Conservation (phyloP, 2,329 filamentous ascomycete genomes). For the Pseudogymnoascus sp. region DNA sequence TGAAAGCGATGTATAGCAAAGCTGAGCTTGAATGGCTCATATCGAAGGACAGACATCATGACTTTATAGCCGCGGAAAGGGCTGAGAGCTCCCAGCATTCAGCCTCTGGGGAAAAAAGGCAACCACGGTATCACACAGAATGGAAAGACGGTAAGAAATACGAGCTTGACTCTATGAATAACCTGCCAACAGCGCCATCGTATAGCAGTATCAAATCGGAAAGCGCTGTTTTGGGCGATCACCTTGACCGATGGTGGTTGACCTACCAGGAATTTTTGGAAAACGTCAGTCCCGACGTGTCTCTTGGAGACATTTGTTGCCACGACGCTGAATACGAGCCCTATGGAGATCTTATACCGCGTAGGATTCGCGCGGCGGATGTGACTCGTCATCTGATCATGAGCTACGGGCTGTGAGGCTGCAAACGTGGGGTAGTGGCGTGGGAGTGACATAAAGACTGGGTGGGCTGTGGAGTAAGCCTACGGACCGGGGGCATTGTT, state of each 20-base stretch:
- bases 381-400: background rate
- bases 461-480: background rate
- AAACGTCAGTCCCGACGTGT: background rate
- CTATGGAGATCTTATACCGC: conserved; percentile 4
- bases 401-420: background rate
- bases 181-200: conserved; percentile 6
- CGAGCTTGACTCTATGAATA: conserved; percentile 9
- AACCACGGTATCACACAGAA: conserved; percentile 3
- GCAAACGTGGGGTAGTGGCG: background rate
- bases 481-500: background rate
- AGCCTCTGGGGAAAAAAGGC: background rate
- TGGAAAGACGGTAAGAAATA: background rate
- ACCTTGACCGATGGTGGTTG: background rate
- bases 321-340: conserved; percentile 1
- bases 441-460: background rate
- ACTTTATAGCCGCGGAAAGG: conserved; percentile 6
- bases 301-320: background rate
- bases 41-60: background rate
- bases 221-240: background rate
- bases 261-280: background rate
- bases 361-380: conserved; percentile 1
- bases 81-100: background rate
- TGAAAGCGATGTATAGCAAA: background rate
- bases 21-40: background rate
- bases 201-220: background rate